Evolutionary conservation across 352 stramenopile species (phyloP).

Genomic region (Elongisporangium anandrum): DNA sequence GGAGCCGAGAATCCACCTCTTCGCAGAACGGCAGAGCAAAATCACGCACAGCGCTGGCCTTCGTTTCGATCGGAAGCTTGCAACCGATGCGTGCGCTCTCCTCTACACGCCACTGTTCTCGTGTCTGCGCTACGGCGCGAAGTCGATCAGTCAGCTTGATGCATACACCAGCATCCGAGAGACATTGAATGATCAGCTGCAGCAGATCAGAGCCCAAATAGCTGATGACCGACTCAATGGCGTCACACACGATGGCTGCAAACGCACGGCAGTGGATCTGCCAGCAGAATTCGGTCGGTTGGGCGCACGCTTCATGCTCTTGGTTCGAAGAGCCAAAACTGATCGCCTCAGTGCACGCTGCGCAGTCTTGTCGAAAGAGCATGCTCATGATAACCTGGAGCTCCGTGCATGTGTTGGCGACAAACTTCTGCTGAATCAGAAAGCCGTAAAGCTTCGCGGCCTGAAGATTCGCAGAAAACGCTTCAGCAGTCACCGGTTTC

Average conservation of each 20-base stretch:
- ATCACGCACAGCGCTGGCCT: constrained; percentile 40
- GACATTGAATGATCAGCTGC: constrained; percentile 14
- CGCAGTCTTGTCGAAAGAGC: constrained; percentile 26
- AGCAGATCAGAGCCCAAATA: constrained; percentile 32
- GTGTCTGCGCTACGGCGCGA: constrained; percentile 15
- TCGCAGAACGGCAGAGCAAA: constrained; percentile 66
- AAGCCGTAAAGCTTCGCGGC: constrained; percentile 51
- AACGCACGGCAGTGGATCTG: constrained; percentile 31
- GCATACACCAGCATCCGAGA: constrained; percentile 23
- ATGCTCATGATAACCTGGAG: constrained; percentile 35
- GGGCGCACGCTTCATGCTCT: not conserved
- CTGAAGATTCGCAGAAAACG: constrained; percentile 24
- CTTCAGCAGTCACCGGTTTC: not conserved
- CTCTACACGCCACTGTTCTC: constrained; percentile 41
- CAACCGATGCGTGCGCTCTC: constrained; percentile 53
- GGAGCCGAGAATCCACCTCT: constrained; percentile 57
- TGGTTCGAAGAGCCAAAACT: not conserved
- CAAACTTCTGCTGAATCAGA: constrained; percentile 39
- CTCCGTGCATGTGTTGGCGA: constrained; percentile 36
- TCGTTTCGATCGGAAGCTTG: constrained; percentile 48
- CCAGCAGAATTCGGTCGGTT: constrained; percentile 41
- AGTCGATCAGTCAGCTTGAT: constrained; percentile 22
- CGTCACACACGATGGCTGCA: constrained; percentile 28
- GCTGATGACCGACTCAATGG: constrained; percentile 25
- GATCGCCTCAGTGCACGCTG: constrained; percentile 1